Evolutionary conservation across 2,329 filamentous ascomycete genomes (phyloP).

Genomic region (Phaeoacremonium minimum): DNA sequence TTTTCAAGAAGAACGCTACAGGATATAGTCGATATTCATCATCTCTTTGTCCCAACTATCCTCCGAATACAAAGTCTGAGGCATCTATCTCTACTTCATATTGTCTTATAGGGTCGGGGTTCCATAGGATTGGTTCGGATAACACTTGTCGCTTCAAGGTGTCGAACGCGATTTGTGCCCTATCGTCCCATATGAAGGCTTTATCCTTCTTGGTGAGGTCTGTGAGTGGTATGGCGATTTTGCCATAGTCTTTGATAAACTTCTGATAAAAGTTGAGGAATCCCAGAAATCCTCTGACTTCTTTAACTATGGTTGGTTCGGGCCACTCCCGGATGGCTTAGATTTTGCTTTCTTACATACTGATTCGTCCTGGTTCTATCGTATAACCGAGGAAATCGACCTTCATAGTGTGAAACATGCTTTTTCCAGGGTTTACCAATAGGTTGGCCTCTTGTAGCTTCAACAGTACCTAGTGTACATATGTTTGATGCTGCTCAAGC

Average conservation of each 20-base stretch:
- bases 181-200: conserved; percentile 6
- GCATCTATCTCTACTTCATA: conserved; percentile 15
- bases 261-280: conserved; percentile 25
- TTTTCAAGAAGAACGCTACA: conserved; percentile 10
- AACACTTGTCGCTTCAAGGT: conserved; percentile 12
- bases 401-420: conserved; percentile 1
- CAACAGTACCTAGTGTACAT: conserved; percentile 1
- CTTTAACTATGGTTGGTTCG: not conserved
- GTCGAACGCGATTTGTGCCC: conserved; percentile 12
- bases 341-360: not conserved
- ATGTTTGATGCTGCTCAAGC: conserved; percentile 3
- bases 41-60: conserved; percentile 12
- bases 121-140: conserved; percentile 6
- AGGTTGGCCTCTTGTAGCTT: not conserved
- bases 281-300: conserved; percentile 7
- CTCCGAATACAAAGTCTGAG: conserved; percentile 10
- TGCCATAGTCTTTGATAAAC: conserved; percentile 21
- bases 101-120: conserved; percentile 10
- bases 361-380: not conserved
- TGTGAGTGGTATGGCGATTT: conserved; percentile 13
- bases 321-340: too few species aligned
- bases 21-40: conserved; percentile 4
- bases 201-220: conserved; percentile 12
- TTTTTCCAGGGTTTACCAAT: not conserved
- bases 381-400: conserved; percentile 9